Evolutionary conservation across 352 stramenopile species (phyloP), one percentile per base, ranked within the genome.

Genomic region (Phytophthora boehmeriae): DNA sequence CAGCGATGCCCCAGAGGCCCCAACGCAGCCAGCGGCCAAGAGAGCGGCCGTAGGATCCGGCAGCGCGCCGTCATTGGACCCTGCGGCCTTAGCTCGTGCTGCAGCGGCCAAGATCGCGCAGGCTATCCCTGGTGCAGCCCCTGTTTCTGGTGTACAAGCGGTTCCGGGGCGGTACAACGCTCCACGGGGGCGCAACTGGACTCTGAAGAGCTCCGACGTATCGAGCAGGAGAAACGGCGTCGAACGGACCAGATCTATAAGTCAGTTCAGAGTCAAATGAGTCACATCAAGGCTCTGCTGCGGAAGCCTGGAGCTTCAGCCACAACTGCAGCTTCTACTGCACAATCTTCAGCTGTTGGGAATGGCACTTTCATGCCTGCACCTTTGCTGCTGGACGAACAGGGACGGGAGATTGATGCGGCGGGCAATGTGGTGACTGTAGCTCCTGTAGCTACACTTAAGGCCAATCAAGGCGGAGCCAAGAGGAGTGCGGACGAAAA

Each of bases 241-340:
- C 73, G 84, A n/a, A 89, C 79, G 19, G 80, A 93, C 16, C 80
- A 90, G 57, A 90, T 95, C 60, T 78, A 79, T 56, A 88, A 90
- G 79, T 93, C 84, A n/a, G 86, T 92, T 32, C 84, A 92, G 66
- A 77, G 86, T 54, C 84, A 95, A 48, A 92, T 95, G 78, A 84
- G 71, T 42, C 78, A 92, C 56, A 86, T 95, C 38, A 80, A 89
- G 55, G 71, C 69, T 42, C 59, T 93, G 39, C 63, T 90, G 43
- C 62, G 73, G 20, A 88, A 87, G 49, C 78, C 82, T 13, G 71
- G 70, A 19, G 11, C 59, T 35, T n/a, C 35, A 4, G 28, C 52
- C 8, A 28, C 34, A 44, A 23, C 43, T 41, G 36, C 36, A n/a
- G 47, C 20, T 5, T 25, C 32, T 8, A n/a, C 35, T 28, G 51